Evolutionary conservation across 139 green algal species (phyloP).

Genomic region (Closterium sp.): DNA sequence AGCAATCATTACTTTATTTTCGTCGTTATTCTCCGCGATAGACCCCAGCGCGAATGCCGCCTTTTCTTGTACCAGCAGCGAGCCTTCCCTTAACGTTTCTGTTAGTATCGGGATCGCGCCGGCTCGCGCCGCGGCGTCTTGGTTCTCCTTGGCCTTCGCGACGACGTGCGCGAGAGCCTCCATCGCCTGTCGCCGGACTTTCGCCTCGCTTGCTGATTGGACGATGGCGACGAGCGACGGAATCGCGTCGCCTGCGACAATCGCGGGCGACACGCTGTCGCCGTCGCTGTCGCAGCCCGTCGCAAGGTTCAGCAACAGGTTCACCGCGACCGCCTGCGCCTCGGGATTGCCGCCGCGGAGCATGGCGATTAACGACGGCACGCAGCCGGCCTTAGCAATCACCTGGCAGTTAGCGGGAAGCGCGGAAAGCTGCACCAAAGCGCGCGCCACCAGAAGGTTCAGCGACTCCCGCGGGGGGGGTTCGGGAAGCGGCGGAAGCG

Average conservation of each 20-base stretch:
- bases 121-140: not conserved
- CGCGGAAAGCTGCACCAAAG: not conserved
- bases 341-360: not conserved
- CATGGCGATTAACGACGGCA: not conserved
- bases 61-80: not conserved
- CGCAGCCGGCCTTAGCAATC: not conserved
- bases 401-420: not conserved
- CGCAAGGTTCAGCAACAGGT: not conserved
- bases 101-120: not conserved
- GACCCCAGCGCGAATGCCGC: not conserved
- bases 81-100: not conserved
- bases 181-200: not conserved
- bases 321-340: not conserved
- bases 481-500: not conserved
- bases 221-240: not conserved
- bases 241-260: not conserved
- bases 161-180: not conserved
- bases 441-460: not conserved
- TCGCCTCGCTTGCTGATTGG: not conserved
- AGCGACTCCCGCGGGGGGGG: not conserved
- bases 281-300: not conserved
- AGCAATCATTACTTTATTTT: conserved; percentile 4
- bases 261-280: not conserved
- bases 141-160: not conserved
- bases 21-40: not conserved